Evolutionary conservation across 306 rosid species (phyloP), one percentile per base, ranked within the genome.

Genomic region (Fagus sylvatica): DNA sequence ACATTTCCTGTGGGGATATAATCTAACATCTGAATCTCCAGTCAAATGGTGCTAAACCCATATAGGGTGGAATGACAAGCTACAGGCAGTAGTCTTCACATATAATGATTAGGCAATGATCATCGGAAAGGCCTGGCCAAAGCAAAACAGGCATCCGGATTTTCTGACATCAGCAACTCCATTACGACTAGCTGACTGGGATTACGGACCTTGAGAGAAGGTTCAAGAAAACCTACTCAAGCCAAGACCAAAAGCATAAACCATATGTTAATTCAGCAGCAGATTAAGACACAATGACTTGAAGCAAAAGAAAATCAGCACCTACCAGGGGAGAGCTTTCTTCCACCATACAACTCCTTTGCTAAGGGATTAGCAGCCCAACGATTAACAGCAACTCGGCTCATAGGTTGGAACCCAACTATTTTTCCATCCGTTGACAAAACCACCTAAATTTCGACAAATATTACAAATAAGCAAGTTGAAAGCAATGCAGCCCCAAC

Each of bases 361-460:
- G 98, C 90, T 37, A 94, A 83, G 61, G 98, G 98, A 84, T 89
- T 92, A 37, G 86, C 90, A 36, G 95, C 95, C 98, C 98, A 92
- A 7, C 86, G 88, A 78, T 89, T 89, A 64, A 92, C 96, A 8
- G 95, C 98, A 73, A 93, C 97, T 66, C 93, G 86, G 80, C 98
- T 92, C 76, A 87, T 75, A 39, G 98, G 98, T 82, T 94, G 97
- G 85, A 92, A 92, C 76, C 97, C 98, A 43, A 92, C 82, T 62
- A 94, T 82, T 78, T 78, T 87, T 51, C 93, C 96, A 67, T 89
- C 89, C 1, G 77, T 60, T 5, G 94, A 86, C 88, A 90, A 80
- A 79, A 92, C 98, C 72, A 92, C 98, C 98, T 92, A 69, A 39
- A 53, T 84, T 84, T 71, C 54, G n/a, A 69, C 71, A 64, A 81